Evolutionary conservation across 2,329 filamentous ascomycete genomes (phyloP).

Genomic region (Teratosphaeria viscida): DNA sequence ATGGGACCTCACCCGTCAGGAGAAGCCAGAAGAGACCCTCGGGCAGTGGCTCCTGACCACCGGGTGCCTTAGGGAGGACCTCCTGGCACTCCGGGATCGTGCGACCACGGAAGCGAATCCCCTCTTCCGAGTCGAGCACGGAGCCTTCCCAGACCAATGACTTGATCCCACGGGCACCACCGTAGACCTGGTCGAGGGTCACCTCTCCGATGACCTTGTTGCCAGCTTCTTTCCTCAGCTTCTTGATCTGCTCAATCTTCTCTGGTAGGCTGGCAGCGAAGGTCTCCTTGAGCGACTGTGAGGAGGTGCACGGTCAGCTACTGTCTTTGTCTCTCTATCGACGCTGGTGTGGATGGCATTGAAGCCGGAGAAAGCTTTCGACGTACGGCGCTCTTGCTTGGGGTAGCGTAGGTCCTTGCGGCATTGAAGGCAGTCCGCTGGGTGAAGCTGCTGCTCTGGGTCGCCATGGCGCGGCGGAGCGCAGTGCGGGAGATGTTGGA

Average conservation of each 20-base stretch:
- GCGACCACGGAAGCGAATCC: conserved; percentile 98
- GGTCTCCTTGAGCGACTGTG: conserved; percentile 89
- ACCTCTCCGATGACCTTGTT: conserved; percentile 95
- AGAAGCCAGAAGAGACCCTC: conserved; percentile 99
- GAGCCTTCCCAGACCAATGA: conserved; percentile 97
- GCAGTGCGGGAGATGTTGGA: conserved; percentile 49
- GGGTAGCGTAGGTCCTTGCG: conserved; percentile 84
- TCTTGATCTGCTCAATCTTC: conserved; percentile 99
- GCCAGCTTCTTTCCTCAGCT: conserved; percentile 92
- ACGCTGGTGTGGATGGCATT: conserved; percentile 21
- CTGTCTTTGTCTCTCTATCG: background rate
- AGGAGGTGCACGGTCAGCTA: conserved; percentile 14
- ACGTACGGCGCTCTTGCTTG: conserved; percentile 77
- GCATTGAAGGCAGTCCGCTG: conserved; percentile 58
- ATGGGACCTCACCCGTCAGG: conserved; percentile 92
- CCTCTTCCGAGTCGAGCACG: conserved; percentile 95
- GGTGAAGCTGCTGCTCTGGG: conserved; percentile 51
- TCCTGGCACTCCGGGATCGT: conserved; percentile 99
- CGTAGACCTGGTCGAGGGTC: conserved; percentile 98
- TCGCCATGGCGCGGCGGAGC: conserved; percentile 65
- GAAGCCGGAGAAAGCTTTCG: background rate
- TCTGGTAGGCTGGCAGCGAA: conserved; percentile 92
- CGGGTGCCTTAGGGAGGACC: conserved; percentile 90
- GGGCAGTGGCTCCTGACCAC: conserved; percentile 91
- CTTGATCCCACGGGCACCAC: conserved; percentile 98